A percentile compares a stretch with the other conserved stretches of the same genome.
phyloP scores from a whole-genome alignment of 106 monocot species.

The Dioscorea alata region DNA sequence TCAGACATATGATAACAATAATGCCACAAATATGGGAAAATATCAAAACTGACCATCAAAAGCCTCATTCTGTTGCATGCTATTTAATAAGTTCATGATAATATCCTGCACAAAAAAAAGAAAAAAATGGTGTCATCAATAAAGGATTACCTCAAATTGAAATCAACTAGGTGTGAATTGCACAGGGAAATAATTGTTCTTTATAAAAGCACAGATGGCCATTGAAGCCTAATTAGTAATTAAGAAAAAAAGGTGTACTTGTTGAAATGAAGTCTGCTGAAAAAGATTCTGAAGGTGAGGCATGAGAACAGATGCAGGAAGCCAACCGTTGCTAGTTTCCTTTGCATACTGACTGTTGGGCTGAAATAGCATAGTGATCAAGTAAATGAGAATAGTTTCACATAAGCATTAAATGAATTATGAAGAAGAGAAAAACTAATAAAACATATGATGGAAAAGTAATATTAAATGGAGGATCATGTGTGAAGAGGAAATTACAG shows the following conservation, averaged over 20 bases:
- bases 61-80: slow-evolving; percentile 61
- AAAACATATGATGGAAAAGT: no score
- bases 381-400: no score
- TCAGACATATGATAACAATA: not conserved
- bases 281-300: slow-evolving; percentile 95
- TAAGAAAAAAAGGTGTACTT: slow-evolving; percentile 27
- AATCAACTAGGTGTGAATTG: not conserved
- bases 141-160: not conserved
- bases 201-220: not conserved
- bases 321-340: slow-evolving; percentile 45
- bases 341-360: slow-evolving; percentile 36
- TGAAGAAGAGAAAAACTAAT: no score
- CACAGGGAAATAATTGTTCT: not conserved
- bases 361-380: slow-evolving; percentile 21
- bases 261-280: slow-evolving; percentile 89
- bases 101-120: slow-evolving; percentile 43
- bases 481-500: no score
- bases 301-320: slow-evolving; percentile 73
- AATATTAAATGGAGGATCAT: no score
- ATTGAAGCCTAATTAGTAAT: not conserved
- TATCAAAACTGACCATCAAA: slow-evolving; percentile 41
- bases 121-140: not conserved
- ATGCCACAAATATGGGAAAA: not conserved
- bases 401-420: no score
- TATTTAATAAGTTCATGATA: slow-evolving; percentile 73